These are phyloP conservation scores for Diaporthe amygdali DNA, from an alignment of 2,329 filamentous ascomycete genomes.

Conservation along the genomic window DNA sequence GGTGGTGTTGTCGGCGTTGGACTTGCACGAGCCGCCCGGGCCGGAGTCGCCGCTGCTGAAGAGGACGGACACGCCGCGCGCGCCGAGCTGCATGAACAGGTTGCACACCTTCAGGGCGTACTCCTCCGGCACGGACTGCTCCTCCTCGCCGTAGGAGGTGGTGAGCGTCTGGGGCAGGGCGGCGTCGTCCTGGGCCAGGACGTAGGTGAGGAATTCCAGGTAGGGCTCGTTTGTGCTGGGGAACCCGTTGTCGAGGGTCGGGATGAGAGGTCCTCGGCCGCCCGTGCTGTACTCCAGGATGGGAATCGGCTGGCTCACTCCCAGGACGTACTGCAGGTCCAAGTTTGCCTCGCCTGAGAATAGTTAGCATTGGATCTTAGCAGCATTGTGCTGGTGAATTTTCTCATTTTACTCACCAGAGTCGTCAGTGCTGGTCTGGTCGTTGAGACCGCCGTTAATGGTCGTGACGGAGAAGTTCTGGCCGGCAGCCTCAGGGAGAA, in stretches of 20 bases:
- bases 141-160: slow-evolving; percentile 70
- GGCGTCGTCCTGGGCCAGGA: slow-evolving; percentile 55
- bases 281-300: slow-evolving; percentile 34
- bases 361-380: background rate
- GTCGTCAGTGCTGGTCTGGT: slow-evolving; percentile 46
- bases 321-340: slow-evolving; percentile 32
- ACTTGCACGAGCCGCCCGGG: slow-evolving; percentile 9
- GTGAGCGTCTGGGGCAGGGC: slow-evolving; percentile 65
- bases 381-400: no score
- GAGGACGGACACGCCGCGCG: slow-evolving; percentile 66
- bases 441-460: slow-evolving; percentile 61
- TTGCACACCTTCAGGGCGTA: slow-evolving; percentile 67
- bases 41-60: slow-evolving; percentile 45
- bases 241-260: slow-evolving; percentile 54
- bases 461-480: slow-evolving; percentile 60
- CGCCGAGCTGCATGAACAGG: slow-evolving; percentile 67
- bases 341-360: slow-evolving; percentile 27
- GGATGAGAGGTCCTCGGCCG: slow-evolving; percentile 49
- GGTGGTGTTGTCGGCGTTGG: slow-evolving; percentile 24
- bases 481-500: slow-evolving; percentile 55
- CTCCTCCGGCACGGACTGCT: slow-evolving; percentile 64
- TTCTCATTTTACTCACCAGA: slow-evolving; percentile 31
- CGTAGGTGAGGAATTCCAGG: slow-evolving; percentile 64
- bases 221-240: slow-evolving; percentile 73
- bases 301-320: slow-evolving; percentile 28